Conservation (phyloP, 2,329 filamentous ascomycete genomes). For the Clarireedia paspali region DNA sequence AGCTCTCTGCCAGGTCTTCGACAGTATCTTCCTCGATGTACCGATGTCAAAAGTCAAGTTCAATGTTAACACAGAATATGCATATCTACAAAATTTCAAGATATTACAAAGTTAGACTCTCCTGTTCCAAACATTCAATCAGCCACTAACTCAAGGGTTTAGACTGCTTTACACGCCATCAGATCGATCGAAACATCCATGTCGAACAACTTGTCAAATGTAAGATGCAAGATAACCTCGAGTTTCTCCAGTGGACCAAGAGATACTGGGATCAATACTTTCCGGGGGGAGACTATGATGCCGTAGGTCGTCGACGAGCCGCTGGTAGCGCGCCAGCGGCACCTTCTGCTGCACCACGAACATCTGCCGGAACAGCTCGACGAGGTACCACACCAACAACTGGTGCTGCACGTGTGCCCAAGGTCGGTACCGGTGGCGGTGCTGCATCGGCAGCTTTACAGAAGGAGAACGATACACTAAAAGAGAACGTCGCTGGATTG, state of each 20-base stretch:
- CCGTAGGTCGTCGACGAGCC: constrained; percentile 75
- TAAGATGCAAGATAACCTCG: constrained; percentile 99
- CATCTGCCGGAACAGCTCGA: constrained; percentile 34
- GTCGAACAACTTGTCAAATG: constrained; percentile 89
- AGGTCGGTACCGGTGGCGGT: constrained; percentile 37
- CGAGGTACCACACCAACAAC: constrained; percentile 35
- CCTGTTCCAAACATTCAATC: constrained; percentile 3
- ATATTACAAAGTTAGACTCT: constrained; percentile 70
- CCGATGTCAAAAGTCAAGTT: constrained; percentile 97
- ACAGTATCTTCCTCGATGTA: constrained; percentile 94
- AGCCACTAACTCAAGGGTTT: constrained; percentile 15
- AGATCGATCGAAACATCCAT: constrained; percentile 82
- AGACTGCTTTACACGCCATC: constrained; percentile 81
- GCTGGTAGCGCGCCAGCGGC: constrained; percentile 49
- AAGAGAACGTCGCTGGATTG: constrained; percentile 89
- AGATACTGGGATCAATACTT: constrained; percentile 97
- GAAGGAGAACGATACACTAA: constrained; percentile 79
- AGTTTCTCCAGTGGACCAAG: constrained; percentile 97
- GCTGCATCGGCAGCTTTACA: constrained; percentile 65
- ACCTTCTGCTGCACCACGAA: constrained; percentile 41
- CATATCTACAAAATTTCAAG: constrained; percentile 98
- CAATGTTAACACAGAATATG: constrained; percentile 94
- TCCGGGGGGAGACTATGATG: constrained; percentile 94
- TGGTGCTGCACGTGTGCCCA: constrained; percentile 35
- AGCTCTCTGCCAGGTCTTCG: constrained; percentile 93